A percentile compares a stretch with the other conserved stretches of the same genome.
These are phyloP conservation scores for Tuber indicum DNA, from an alignment of 495 filamentous ascomycete genomes.

Conservation along the genomic window DNA sequence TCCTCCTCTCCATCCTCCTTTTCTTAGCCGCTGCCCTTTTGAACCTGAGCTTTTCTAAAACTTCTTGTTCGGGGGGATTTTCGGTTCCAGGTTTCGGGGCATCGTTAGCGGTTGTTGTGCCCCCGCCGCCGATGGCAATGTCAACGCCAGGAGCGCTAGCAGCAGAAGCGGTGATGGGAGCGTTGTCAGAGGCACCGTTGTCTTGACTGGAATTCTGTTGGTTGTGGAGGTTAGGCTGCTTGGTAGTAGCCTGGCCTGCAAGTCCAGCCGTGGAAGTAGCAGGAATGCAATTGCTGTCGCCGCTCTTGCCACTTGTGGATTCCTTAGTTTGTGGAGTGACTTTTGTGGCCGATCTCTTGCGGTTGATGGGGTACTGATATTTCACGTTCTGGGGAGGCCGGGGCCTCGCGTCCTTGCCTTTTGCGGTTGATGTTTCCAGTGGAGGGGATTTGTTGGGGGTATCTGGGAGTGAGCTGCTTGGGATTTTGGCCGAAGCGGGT, in stretches of 20 bases:
- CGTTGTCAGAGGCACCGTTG: not conserved
- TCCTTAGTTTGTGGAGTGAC: not conserved
- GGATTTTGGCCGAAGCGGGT: not conserved
- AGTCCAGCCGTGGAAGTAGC: not conserved
- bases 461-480: not conserved
- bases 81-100: not conserved
- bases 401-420: not conserved
- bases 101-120: not conserved
- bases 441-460: not conserved
- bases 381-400: not conserved
- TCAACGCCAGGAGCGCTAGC: not conserved
- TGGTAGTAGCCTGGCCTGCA: not conserved
- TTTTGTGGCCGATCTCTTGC: not conserved
- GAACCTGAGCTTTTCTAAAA: not conserved
- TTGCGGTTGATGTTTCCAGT: not conserved
- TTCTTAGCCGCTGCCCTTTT: not conserved
- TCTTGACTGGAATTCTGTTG: not conserved
- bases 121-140: not conserved
- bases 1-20: not conserved
- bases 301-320: not conserved
- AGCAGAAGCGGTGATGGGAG: not conserved
- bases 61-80: not conserved
- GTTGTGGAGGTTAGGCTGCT: not conserved
- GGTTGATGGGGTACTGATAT: not conserved
- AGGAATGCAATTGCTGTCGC: not conserved